Base-by-base conservation (phyloP, 2,329 filamentous ascomycete genomes). In the Coniochaeta hoffmannii region DNA sequence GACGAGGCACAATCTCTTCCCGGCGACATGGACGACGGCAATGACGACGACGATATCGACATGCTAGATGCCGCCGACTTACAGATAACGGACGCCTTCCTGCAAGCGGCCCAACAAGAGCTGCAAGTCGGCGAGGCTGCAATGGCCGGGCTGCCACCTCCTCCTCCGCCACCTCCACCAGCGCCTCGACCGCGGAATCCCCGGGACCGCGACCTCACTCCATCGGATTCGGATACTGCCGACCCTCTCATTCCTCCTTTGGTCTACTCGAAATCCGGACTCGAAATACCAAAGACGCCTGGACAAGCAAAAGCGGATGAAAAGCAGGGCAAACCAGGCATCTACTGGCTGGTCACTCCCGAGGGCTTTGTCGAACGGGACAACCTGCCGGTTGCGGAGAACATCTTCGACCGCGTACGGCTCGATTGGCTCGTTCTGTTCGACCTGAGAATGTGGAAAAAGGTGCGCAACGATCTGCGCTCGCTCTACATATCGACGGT, bases 401-500 rank as follows among this genome's bases (percentile, higher is more conserved):
- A 99, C 65, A 78, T 99, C 5, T 91, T 90, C 74, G 85, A 93
- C 66, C 86, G 92, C 31, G 88, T 97, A 12, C 87, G 94, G 31
- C 77, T 99, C 6, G 94, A 99, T 70, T 96, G 90, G 83, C 81
- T 99, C 66, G 90, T 99, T 30, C 77, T 99, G 9, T 99, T 96
- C 68, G 94, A 99, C 68, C 74, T 99, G 53, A 81, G 94, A 41
- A 85, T 99, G 79, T 99, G 94, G 94, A 99, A 99, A 73, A 94
- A 91, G 68, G 83, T 95, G 31, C 85, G 94, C 56, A 91, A 93
- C 52, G 89, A 96, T 67, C 80, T 99, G 56, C 86, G 94, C 31
- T 89, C 96, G 60, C 81, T 99, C 1, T 97, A 97, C 71, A 96
- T 99, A 63, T 94, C 90, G 51, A 99, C 94, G 0, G 90, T 99